These are phyloP conservation scores for Leccinum longicurvipes DNA, from an alignment of 768 basidiomycete species.

Conservation along the genomic window DNA sequence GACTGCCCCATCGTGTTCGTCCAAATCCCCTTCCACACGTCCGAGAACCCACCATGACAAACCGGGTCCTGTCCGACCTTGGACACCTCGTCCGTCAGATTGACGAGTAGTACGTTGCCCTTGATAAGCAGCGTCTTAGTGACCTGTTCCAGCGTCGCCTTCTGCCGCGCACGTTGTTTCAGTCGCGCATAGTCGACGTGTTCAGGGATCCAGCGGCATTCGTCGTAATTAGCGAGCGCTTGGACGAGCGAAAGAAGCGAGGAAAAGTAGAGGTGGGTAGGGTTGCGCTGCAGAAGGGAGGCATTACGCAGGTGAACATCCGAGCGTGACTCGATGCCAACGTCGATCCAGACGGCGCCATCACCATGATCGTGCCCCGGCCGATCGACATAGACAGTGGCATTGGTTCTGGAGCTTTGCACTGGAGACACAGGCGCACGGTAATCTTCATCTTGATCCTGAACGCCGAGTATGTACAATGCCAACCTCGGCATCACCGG, in stretches of 20 bases:
- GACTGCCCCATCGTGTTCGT: constrained; percentile 42
- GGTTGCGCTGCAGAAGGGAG: constrained; percentile 54
- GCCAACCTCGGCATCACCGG: constrained; percentile 53
- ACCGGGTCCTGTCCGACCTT: constrained; percentile 46
- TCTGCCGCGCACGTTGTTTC: constrained; percentile 56
- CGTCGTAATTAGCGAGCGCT: constrained; percentile 54
- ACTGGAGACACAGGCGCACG: constrained; percentile 14
- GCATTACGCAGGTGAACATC: constrained; percentile 63
- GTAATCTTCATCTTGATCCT: constrained; percentile 9
- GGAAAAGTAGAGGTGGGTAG: constrained; percentile 47
- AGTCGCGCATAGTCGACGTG: constrained; percentile 51
- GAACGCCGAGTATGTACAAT: constrained; percentile 47
- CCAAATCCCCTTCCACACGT: constrained; percentile 61
- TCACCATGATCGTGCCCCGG: constrained; percentile 1
- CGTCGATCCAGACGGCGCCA: constrained; percentile 37
- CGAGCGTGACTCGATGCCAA: constrained; percentile 47
- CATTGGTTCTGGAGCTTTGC: neutral
- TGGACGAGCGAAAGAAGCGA: constrained; percentile 50
- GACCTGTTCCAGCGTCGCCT: constrained; percentile 50
- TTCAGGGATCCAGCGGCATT: constrained; percentile 54
- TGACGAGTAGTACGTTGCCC: constrained; percentile 45
- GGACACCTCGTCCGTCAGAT: constrained; percentile 54
- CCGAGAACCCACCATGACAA: constrained; percentile 55
- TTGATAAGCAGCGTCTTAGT: constrained; percentile 54
- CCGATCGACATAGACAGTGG: neutral